Base-by-base conservation (phyloP, 129 eudicot species). In the Ambrosia trifida region DNA sequence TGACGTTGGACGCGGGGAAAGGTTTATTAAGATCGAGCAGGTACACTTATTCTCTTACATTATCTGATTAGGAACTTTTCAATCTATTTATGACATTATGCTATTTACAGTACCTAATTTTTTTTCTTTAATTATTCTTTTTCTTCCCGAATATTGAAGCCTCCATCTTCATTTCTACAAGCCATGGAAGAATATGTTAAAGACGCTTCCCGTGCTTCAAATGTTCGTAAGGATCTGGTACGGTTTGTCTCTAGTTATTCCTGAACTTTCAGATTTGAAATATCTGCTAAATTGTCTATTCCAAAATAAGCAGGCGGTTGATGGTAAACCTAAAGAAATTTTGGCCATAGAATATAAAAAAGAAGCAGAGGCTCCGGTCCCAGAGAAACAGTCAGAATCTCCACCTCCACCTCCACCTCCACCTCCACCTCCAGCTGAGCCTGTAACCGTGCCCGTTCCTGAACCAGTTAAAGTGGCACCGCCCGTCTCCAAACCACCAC, bases 111-210 rank as follows among this genome's bases (percentile, higher is more conserved):
- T 66, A 11, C n/a, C 41, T 63, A 47, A 79, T 44, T 36, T 77
- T 16, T 53, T 47, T 40, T 58, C 12, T 30, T 58, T 30, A 5
- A 20, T 58, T 40, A 18, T 10, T 76, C 17, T 30, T 60, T 32
- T 53, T 60, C 46, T 50, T 51, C 17, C 32, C 52, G 11, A 59
- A 53, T 41, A 71, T 36, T 77, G 72, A 72, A 89, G 92, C 82
- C 85, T 50, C 96, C 92, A 12, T 74, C 82, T 72, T 89, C 96
- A 28, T 89, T 84, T 73, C 31, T 86, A 45, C 52, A 62, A 45
- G 81, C 89, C 54, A 89, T 89, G 96, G 87, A 84, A 68, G 92
- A 86, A 66, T 86, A 89, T 32, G 83, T 84, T 69, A 82, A 49
- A 76, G 88, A 89, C 47, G 87, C 88, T 62, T 89, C 91, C 69